A percentile compares a stretch with the other conserved stretches of the same genome.
phyloP scores from a whole-genome alignment of 345 rosid species.

The Iberis pinnata region DNA sequence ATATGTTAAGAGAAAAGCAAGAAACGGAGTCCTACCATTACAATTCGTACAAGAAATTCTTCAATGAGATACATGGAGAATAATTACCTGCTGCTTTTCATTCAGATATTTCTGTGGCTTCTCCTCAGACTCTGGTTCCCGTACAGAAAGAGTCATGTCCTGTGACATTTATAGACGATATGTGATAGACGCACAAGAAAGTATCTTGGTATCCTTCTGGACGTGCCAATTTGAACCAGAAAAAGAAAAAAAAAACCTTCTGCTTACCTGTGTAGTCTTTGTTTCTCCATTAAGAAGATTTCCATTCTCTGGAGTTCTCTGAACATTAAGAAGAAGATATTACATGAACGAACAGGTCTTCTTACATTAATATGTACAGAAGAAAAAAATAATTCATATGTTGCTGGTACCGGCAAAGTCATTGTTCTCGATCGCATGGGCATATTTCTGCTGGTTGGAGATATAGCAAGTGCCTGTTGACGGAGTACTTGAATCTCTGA shows the following conservation, averaged over 20 bases:
- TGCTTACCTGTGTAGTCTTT: constrained; percentile 55
- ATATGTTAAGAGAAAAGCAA: constrained; percentile 7
- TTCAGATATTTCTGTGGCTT: constrained; percentile 92
- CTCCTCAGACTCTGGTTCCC: constrained; percentile 96
- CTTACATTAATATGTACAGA: constrained; percentile 12
- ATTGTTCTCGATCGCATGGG: constrained; percentile 59
- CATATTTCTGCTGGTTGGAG: constrained; percentile 83
- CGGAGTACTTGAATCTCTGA: constrained; percentile 98
- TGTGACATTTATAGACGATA: constrained; percentile 29
- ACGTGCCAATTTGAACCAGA: neutral
- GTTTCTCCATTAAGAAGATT: constrained; percentile 59
- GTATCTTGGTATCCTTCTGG: neutral
- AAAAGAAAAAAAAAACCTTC: too few species aligned
- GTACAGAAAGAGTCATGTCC: constrained; percentile 57
- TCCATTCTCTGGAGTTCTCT: constrained; percentile 92
- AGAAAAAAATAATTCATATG: constrained; percentile 5
- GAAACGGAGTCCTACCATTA: neutral
- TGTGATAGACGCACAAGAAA: constrained; percentile 16
- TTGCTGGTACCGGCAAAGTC: constrained; percentile 55
- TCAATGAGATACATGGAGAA: constrained; percentile 6
- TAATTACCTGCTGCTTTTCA: constrained; percentile 87
- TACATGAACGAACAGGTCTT: constrained; percentile 19
- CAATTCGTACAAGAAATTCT: neutral
- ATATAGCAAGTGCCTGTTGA: constrained; percentile 87
- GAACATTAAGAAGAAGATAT: constrained; percentile 32